Base-by-base conservation (phyloP, 2,329 filamentous ascomycete species). In the Paradendryphiella salina region DNA sequence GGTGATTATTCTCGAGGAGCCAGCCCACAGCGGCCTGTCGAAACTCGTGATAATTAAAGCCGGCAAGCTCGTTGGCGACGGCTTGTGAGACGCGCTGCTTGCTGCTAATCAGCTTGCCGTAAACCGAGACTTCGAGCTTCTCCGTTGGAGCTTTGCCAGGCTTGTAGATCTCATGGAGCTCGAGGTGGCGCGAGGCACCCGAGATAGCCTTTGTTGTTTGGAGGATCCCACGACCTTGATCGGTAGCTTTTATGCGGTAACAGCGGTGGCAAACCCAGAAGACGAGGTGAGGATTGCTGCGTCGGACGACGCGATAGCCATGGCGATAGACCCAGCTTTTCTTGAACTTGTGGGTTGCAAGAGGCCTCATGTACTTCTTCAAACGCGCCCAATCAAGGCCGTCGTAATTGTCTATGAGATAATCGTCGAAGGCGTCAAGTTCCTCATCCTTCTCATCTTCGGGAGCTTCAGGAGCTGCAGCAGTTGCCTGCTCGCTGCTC, bases 1-100 rank as follows among this genome's bases (percentile, higher is more conserved):
- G 40, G 29, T 50, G 17, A 29, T 50, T 50, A 21, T 23, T 31
- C 6, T 44, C 28, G n/a, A 50, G n/a, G 21, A 50, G 47, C 47
- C 28, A 46, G 7, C 14, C 28, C 2, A 50, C 34, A 21, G 41
- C 47, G 3, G 34, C 20, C 9, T 14, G 34, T 10, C 28, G 5
- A 23, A 50, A 50, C 14, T 3, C 10, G 28, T 50, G n/a, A 31
- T n/a, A 13, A 35, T 40, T 35, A 23, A 46, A 50, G 34, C 34
- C n/a, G 3, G 20, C 14, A 11, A 50, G 40, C 31, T 50, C 8
- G 17, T 46, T 50, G 17, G 40, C 47, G 21, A 50, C 40, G 14
- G 28, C 34, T 10, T 48, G 37, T 5, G 20, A 20, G 3, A 20
- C 20, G 20, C n/a, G n/a, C n/a, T n/a, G n/a, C n/a, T n/a, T n/a